Conservation (phyloP, 1,284 basidiomycete genomes). For the Wolfiporia cocos region DNA sequence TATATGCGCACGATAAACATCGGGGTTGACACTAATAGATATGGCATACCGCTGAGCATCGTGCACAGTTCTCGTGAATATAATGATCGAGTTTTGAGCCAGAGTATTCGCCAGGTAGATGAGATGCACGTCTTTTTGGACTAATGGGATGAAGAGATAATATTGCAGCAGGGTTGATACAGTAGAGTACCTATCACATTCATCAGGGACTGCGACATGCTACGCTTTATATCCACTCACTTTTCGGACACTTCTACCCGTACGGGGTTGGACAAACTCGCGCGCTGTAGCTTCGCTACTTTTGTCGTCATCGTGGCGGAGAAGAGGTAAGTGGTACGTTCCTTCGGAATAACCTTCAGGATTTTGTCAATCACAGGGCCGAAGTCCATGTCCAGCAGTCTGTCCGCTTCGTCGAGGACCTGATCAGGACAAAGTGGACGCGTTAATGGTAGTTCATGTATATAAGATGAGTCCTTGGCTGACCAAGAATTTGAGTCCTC, state of each 20-base stretch:
- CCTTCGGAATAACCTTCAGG: constrained; percentile 91
- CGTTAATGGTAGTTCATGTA: neutral
- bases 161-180: constrained; percentile 95
- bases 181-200: constrained; percentile 80
- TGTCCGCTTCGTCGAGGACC: constrained; percentile 97
- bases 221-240: constrained; percentile 38
- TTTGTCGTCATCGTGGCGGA: constrained; percentile 99
- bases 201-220: neutral
- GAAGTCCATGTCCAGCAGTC: constrained; percentile 96
- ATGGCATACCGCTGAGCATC: constrained; percentile 82
- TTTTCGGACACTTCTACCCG: constrained; percentile 92
- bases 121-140: constrained; percentile 90
- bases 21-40: too few species aligned
- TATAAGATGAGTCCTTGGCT: too few species aligned
- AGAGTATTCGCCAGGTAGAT: constrained; percentile 88
- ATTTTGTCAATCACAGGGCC: constrained; percentile 98
- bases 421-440: constrained; percentile 23
- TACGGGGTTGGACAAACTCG: constrained; percentile 94
- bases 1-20: constrained; percentile 21
- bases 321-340: constrained; percentile 94
- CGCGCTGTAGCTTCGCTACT: constrained; percentile 94
- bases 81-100: constrained; percentile 90
- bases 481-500: constrained; percentile 87
- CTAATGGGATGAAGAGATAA: constrained; percentile 91
- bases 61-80: constrained; percentile 95